phyloP scores from a whole-genome alignment of 305 asterid genomes.

The Fraxinus sp. region DNA sequence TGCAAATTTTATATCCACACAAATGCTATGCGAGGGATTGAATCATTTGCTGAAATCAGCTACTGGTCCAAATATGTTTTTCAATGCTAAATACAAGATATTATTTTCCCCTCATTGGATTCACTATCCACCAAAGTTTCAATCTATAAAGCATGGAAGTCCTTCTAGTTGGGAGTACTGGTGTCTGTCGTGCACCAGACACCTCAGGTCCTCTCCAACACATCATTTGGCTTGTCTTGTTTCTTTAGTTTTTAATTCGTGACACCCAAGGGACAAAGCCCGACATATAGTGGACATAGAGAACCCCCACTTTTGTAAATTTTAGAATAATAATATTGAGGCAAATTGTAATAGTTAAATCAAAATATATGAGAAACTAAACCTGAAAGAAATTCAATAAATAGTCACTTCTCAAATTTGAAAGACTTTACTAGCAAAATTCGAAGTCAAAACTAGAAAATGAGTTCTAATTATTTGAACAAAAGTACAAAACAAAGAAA shows the following conservation, averaged over 20 bases:
- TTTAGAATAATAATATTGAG: neutral
- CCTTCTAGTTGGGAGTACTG: neutral
- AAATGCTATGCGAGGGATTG: neutral
- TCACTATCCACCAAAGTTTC: neutral
- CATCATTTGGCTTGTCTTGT: neutral
- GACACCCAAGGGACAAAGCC: neutral
- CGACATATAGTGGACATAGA: neutral
- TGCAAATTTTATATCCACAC: neutral
- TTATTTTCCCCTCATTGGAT: neutral
- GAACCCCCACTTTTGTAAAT: neutral
- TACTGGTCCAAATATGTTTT: neutral
- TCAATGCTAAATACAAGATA: neutral
- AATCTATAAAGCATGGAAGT: neutral
- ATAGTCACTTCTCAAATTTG: neutral
- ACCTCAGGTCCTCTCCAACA: neutral
- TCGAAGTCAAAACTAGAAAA: neutral
- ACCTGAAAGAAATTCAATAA: neutral
- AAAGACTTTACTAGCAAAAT: neutral
- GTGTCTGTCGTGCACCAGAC: neutral
- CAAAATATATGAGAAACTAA: neutral
- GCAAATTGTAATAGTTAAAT: neutral
- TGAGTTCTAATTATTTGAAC: neutral
- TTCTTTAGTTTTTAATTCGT: neutral
- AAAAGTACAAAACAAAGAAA: neutral
- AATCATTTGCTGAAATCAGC: neutral